Percentiles rank a stretch among this genome's conserved stretches.
These are phyloP conservation scores for Polyplosphaeria fusca DNA, from an alignment of 495 filamentous ascomycete species.

Conservation along the genomic window DNA sequence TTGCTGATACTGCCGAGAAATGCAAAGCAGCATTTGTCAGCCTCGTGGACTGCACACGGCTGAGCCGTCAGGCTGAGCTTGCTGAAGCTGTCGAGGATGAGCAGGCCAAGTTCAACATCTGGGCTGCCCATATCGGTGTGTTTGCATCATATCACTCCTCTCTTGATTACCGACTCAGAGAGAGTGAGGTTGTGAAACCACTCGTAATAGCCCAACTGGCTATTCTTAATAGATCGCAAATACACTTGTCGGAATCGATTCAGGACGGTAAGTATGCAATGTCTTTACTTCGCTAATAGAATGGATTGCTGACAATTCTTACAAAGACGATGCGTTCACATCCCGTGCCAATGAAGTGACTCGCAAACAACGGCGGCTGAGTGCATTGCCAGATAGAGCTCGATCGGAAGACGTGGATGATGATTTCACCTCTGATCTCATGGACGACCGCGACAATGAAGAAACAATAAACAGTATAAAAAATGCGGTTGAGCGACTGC, in stretches of 20 bases:
- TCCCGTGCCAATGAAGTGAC: too few relatives aligned
- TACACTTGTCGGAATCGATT: too few relatives aligned
- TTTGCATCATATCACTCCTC: conserved; percentile 28
- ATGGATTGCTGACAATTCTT: too few relatives aligned
- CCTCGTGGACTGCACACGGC: background rate
- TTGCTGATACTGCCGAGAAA: background rate
- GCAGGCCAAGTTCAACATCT: conserved; percentile 26
- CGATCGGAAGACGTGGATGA: too few relatives aligned
- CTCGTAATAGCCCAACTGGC: conserved; percentile 9
- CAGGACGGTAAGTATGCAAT: too few relatives aligned
- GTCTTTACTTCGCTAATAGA: too few relatives aligned
- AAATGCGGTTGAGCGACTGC: conserved; percentile 17
- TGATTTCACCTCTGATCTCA: background rate
- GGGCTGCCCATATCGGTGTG: conserved; percentile 29
- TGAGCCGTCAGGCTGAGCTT: background rate
- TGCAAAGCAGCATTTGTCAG: background rate
- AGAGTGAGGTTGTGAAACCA: background rate
- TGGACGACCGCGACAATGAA: conserved; percentile 4
- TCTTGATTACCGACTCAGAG: conserved; percentile 27
- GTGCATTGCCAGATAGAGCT: too few relatives aligned
- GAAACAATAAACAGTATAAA: conserved; percentile 8
- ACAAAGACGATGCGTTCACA: too few relatives aligned
- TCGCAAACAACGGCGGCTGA: too few relatives aligned
- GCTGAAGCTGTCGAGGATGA: conserved; percentile 19
- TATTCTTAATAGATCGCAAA: background rate